Base-by-base conservation (phyloP, 345 rosid species). In the Aquilaria sinensis region DNA sequence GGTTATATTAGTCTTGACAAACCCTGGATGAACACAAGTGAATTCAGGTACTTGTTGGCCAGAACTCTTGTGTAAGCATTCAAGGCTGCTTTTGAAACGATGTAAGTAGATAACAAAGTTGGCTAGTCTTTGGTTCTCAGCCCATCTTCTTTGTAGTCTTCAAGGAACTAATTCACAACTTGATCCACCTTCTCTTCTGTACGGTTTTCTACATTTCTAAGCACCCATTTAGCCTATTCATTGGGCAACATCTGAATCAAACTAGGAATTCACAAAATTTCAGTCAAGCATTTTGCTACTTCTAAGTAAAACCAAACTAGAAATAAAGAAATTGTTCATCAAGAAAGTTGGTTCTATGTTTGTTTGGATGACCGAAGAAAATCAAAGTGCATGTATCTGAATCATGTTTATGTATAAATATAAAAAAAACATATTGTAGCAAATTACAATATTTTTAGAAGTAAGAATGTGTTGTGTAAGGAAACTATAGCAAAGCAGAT, bases 1-100 rank as follows among this genome's bases (percentile, higher is more conserved):
- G 13, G 45, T 72, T 12, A 72, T 61, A 11, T 76, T 76, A 0
- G 76, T 72, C 63, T 72, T 65, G 62, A 72, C 76, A 23, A 31
- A 67, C 11, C 75, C 72, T 3, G 75, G 79, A 48, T 73, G 64
- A 53, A 68, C 68, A 31, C 49, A 30, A 54, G 64, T 72, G 23
- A 68, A 31, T 41, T 23, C 10, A 70, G 65, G 56, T 64, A 55
- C 41, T 62, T 43, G 59, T 69, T 65, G 15, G 76, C 71, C 29
- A 56, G 58, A 49, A 76, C 47, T 65, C 80, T 76, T 32, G 71
- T 68, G 70, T 68, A 72, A 11, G 80, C 73, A 53, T 68, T 76
- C 67, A 76, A 2, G 33, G 66, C 57, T 13, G 68, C 76, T 55
- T 76, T 76, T 0, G 76, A 72, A 32, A 75, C 37, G 4, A 37